Evolutionary conservation across 148 eudicot genomes (phyloP).

Genomic region (Silene uniflora): DNA sequence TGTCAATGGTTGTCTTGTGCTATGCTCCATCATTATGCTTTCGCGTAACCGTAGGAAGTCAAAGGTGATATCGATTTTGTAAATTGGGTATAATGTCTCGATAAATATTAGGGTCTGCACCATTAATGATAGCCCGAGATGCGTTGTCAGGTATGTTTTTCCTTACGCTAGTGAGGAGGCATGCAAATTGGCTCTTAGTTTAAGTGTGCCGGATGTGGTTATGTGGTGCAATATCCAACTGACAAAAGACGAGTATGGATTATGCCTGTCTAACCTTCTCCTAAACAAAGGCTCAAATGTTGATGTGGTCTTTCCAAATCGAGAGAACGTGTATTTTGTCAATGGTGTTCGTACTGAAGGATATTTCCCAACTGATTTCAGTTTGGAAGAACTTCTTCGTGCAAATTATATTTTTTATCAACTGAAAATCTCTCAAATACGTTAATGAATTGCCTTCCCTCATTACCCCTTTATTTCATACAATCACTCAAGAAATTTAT

Average conservation of each 20-base stretch:
- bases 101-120: constrained; percentile 46
- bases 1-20: too few species aligned
- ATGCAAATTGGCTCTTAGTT: constrained; percentile 36
- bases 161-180: constrained; percentile 56
- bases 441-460: background rate
- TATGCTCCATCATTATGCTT: too few species aligned
- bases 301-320: background rate
- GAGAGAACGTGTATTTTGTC: constrained; percentile 40
- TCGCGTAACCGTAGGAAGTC: too few species aligned
- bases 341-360: constrained; percentile 48
- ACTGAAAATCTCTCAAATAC: too few species aligned
- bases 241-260: constrained; percentile 24
- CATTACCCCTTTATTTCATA: constrained; percentile 9
- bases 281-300: constrained; percentile 50
- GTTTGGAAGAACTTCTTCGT: constrained; percentile 41
- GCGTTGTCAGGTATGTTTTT: constrained; percentile 70
- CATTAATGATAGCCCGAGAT: constrained; percentile 62
- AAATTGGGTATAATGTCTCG: too few species aligned
- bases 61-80: too few species aligned
- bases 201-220: constrained; percentile 25
- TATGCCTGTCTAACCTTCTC: constrained; percentile 60
- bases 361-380: constrained; percentile 66
- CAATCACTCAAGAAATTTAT: constrained; percentile 53
- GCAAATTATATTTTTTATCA: constrained; percentile 48
- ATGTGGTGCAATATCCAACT: constrained; percentile 89